These are phyloP conservation scores for Brassica carinata DNA, from an alignment of 345 rosid species.

Conservation along the genomic window DNA sequence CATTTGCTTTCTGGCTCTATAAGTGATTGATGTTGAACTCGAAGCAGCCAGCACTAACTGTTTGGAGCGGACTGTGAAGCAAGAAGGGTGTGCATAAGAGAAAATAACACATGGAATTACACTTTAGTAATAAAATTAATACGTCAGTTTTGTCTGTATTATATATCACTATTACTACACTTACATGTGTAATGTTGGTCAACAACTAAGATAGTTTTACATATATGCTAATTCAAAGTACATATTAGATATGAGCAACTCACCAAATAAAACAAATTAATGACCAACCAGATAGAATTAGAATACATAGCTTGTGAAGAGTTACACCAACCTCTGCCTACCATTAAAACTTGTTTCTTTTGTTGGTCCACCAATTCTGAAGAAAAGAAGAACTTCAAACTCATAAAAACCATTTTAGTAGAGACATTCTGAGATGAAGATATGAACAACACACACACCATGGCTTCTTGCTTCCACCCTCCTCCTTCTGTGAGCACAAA, in stretches of 20 bases:
- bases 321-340: slow-evolving; percentile 41
- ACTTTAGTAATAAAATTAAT: too few relatives aligned
- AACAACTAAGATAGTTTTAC: slow-evolving; percentile 21
- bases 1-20: slow-evolving; percentile 16
- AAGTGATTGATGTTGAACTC: slow-evolving; percentile 1
- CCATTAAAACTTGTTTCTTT: slow-evolving; percentile 20
- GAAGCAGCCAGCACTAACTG: slow-evolving; percentile 6
- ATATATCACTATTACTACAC: not conserved
- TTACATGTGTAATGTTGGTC: not conserved
- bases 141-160: too few relatives aligned
- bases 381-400: not conserved
- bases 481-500: slow-evolving; percentile 11
- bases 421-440: slow-evolving; percentile 13
- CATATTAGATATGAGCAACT: not conserved
- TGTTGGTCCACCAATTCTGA: slow-evolving; percentile 35
- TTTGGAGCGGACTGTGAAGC: slow-evolving; percentile 6
- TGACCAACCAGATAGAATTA: slow-evolving; percentile 18
- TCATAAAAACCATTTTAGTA: not conserved
- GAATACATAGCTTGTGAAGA: slow-evolving; percentile 14
- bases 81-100: too few relatives aligned
- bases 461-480: slow-evolving; percentile 61
- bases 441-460: slow-evolving; percentile 21
- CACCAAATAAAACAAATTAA: slow-evolving; percentile 14
- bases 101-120: too few relatives aligned
- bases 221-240: not conserved